phyloP scores from a whole-genome alignment of 371 early-diverging fungal species.

The Basidiobolus meristosporus region DNA sequence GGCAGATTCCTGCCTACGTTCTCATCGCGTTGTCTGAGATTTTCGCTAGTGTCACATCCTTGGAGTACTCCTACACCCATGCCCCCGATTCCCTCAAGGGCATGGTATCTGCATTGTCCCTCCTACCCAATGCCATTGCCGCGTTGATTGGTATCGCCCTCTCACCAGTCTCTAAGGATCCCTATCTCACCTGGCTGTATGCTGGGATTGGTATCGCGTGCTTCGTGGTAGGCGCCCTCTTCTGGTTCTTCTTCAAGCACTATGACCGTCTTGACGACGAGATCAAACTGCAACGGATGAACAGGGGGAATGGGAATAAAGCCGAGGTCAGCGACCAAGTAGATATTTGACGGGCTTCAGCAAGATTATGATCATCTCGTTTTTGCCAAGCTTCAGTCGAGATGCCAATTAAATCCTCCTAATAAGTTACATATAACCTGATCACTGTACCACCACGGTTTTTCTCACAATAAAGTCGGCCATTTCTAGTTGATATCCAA shows the following conservation, averaged over 20 bases:
- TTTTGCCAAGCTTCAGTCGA: no score
- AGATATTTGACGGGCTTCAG: no score
- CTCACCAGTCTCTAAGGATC: conserved; percentile 40
- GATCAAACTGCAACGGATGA: no score
- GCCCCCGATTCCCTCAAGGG: conserved; percentile 57
- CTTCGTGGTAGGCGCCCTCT: conserved; percentile 12
- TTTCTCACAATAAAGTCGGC: no score
- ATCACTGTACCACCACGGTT: no score
- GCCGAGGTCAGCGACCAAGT: no score
- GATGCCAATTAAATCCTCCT: no score
- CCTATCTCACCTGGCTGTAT: conserved; percentile 42
- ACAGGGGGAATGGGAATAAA: no score
- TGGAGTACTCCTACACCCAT: conserved; percentile 60
- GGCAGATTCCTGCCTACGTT: conserved; percentile 47
- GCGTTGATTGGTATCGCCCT: conserved; percentile 40
- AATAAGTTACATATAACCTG: no score
- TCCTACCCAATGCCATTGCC: conserved; percentile 45
- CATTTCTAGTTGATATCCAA: no score
- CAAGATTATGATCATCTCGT: no score
- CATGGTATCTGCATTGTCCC: conserved; percentile 43
- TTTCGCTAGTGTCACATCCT: conserved; percentile 50
- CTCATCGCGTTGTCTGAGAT: conserved; percentile 29
- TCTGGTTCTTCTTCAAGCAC: conserved; percentile 9
- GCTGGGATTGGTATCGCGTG: conserved; percentile 26
- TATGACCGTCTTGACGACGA: conserved; percentile 5